Percentiles rank a stretch among this genome's conserved stretches.
phyloP scores from a whole-genome alignment of 352 stramenopile genomes.

The Pythium rhizo-oryzae region DNA sequence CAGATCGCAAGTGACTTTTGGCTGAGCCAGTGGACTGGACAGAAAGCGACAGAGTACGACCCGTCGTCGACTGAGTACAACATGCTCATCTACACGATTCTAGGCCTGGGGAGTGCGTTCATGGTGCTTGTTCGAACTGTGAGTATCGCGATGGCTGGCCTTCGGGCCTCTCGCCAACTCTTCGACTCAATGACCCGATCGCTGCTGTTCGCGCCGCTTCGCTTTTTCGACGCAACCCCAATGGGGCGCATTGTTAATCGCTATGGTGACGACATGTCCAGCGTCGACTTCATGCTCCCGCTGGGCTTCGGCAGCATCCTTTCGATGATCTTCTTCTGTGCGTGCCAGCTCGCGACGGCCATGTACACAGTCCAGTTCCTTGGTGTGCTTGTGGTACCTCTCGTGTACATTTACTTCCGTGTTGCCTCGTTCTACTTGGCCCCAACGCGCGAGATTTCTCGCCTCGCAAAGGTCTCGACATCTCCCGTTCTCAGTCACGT shows the following conservation, averaged over 20 bases:
- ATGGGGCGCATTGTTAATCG: slow-evolving; percentile 90
- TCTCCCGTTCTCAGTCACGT: slow-evolving; percentile 43
- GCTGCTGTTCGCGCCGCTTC: slow-evolving; percentile 84
- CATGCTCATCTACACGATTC: slow-evolving; percentile 43
- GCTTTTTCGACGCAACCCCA: slow-evolving; percentile 94
- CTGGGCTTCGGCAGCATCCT: slow-evolving; percentile 51
- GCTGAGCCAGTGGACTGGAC: slow-evolving; percentile 87
- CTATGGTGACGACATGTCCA: slow-evolving; percentile 91
- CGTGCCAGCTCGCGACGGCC: slow-evolving; percentile 82
- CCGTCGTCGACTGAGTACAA: slow-evolving; percentile 72
- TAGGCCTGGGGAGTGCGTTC: slow-evolving; percentile 41
- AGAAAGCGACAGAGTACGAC: slow-evolving; percentile 9
- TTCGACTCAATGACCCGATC: slow-evolving; percentile 86
- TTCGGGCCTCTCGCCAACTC: slow-evolving; percentile 50
- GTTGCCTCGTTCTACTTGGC: slow-evolving; percentile 33
- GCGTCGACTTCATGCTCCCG: slow-evolving; percentile 83
- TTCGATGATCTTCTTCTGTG: slow-evolving; percentile 61
- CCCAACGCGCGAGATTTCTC: slow-evolving; percentile 36
- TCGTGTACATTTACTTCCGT: slow-evolving; percentile 72
- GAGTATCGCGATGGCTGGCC: slow-evolving; percentile 40
- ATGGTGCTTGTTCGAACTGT: slow-evolving; percentile 51
- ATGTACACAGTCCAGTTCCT: slow-evolving; percentile 77
- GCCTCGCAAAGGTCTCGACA: slow-evolving; percentile 33
- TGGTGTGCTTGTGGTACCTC: slow-evolving; percentile 76
- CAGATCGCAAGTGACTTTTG: slow-evolving; percentile 86